phyloP scores from a whole-genome alignment of 805 yeast genomes.

The Pichia manshurica region DNA sequence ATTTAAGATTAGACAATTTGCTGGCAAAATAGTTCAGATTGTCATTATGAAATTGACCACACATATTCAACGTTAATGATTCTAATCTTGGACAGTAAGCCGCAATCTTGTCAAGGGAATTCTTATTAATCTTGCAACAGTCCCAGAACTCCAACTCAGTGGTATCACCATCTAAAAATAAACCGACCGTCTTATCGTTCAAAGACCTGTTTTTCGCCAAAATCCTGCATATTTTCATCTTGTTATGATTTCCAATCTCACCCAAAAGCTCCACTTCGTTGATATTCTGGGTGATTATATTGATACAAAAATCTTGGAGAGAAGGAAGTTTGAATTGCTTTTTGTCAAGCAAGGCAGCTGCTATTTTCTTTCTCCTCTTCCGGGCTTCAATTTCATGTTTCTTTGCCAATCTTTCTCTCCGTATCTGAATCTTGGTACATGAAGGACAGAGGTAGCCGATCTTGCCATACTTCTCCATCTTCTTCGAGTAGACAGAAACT shows the following conservation, averaged over 20 bases:
- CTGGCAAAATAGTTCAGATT: slow-evolving; percentile 57
- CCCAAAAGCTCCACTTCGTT: slow-evolving; percentile 78
- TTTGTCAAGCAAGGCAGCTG: slow-evolving; percentile 77
- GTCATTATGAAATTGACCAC: slow-evolving; percentile 85
- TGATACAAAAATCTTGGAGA: slow-evolving; percentile 78
- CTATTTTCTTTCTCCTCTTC: slow-evolving; percentile 69
- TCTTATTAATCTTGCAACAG: slow-evolving; percentile 71
- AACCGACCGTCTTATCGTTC: slow-evolving; percentile 60
- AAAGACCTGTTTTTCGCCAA: slow-evolving; percentile 78
- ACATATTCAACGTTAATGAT: slow-evolving; percentile 70
- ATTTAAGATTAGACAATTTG: slow-evolving; percentile 49
- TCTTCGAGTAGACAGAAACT: slow-evolving; percentile 61
- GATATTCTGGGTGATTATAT: slow-evolving; percentile 57
- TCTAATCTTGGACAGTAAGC: slow-evolving; percentile 72
- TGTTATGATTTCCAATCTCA: slow-evolving; percentile 63
- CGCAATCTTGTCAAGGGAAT: slow-evolving; percentile 63
- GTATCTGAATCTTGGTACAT: slow-evolving; percentile 43
- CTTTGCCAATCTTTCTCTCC: slow-evolving; percentile 40
- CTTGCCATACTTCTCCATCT: slow-evolving; percentile 38
- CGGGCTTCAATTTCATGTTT: slow-evolving; percentile 58
- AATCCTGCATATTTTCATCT: slow-evolving; percentile 68
- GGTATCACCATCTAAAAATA: slow-evolving; percentile 62
- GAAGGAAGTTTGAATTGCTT: slow-evolving; percentile 58
- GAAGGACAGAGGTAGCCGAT: slow-evolving; percentile 64
- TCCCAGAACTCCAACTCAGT: slow-evolving; percentile 77